Conservation (phyloP, 2,329 filamentous ascomycete species). For the Byssochlamys sp. region DNA sequence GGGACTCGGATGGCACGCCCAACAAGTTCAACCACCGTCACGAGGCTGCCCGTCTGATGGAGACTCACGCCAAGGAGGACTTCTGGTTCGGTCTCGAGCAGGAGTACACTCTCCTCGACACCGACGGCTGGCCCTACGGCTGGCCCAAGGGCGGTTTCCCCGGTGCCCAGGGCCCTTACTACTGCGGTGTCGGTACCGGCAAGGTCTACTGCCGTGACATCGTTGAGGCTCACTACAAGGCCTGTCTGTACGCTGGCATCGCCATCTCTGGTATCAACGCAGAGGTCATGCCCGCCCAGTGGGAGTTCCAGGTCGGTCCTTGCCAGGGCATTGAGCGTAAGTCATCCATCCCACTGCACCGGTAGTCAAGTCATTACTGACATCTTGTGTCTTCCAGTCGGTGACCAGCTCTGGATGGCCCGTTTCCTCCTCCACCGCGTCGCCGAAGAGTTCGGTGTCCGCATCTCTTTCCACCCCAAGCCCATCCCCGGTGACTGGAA, state of each 20-base stretch:
- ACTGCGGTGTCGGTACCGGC: conserved; percentile 94
- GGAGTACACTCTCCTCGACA: conserved; percentile 88
- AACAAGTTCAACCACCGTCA: conserved; percentile 99
- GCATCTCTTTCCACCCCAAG: conserved; percentile 92
- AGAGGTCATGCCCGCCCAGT: conserved; percentile 95
- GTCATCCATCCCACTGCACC: conserved; percentile 22
- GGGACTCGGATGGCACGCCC: conserved; percentile 84
- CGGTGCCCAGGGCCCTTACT: conserved; percentile 87
- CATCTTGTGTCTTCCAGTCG: conserved; percentile 48
- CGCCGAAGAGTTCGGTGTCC: conserved; percentile 90
- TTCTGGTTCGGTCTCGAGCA: conserved; percentile 98
- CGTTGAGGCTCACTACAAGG: conserved; percentile 88
- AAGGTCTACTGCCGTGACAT: conserved; percentile 98
- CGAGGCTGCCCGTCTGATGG: conserved; percentile 82
- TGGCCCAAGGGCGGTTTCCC: conserved; percentile 83
- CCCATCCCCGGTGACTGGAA: conserved; percentile 95
- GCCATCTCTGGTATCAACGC: conserved; percentile 97
- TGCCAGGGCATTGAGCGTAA: conserved; percentile 73
- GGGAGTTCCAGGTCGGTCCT: conserved; percentile 95
- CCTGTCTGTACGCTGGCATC: conserved; percentile 77
- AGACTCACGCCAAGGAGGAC: conserved; percentile 67
- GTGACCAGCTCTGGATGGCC: conserved; percentile 92
- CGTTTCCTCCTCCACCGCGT: conserved; percentile 83
- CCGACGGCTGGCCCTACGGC: conserved; percentile 80
- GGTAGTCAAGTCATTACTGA: neutral